Conservation (phyloP, 257 asterid species). For the Misopates orontium region DNA sequence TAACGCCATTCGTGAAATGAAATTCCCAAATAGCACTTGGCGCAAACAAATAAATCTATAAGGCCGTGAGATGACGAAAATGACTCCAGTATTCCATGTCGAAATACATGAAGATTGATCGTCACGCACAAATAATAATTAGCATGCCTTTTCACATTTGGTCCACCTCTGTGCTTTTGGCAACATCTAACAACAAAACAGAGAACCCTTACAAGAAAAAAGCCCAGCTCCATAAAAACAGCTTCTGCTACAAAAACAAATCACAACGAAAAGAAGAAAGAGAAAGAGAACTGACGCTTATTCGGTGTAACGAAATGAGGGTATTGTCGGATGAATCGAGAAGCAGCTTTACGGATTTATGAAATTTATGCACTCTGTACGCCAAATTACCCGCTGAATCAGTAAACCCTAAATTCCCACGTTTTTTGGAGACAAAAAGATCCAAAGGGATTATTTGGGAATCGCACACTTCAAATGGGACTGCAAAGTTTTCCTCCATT, state of each 20-base stretch:
- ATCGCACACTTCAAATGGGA: slow-evolving; percentile 29
- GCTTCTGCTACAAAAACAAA: too few species aligned
- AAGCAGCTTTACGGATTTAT: slow-evolving; percentile 40
- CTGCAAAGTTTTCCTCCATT: slow-evolving; percentile 38
- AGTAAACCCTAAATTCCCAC: slow-evolving; percentile 42
- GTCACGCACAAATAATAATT: too few species aligned
- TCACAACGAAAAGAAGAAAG: neutral
- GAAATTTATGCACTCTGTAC: slow-evolving; percentile 50
- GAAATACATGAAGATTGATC: too few species aligned
- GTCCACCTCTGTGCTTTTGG: neutral
- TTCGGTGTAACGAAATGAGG: slow-evolving; percentile 54
- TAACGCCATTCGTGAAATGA: neutral
- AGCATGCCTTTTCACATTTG: neutral
- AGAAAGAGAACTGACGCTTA: slow-evolving; percentile 44
- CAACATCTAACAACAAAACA: neutral
- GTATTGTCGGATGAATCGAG: slow-evolving; percentile 56
- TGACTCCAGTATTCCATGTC: neutral
- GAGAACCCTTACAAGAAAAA: neutral
- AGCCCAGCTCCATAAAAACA: too few species aligned
- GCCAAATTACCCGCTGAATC: slow-evolving; percentile 65
- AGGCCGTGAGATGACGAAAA: neutral
- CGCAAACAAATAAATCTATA: neutral
- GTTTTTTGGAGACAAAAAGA: slow-evolving; percentile 73
- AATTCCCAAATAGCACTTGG: neutral
- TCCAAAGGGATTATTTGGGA: slow-evolving; percentile 59